Conservation (phyloP, 768 basidiomycete genomes). For the Boletales sp. region DNA sequence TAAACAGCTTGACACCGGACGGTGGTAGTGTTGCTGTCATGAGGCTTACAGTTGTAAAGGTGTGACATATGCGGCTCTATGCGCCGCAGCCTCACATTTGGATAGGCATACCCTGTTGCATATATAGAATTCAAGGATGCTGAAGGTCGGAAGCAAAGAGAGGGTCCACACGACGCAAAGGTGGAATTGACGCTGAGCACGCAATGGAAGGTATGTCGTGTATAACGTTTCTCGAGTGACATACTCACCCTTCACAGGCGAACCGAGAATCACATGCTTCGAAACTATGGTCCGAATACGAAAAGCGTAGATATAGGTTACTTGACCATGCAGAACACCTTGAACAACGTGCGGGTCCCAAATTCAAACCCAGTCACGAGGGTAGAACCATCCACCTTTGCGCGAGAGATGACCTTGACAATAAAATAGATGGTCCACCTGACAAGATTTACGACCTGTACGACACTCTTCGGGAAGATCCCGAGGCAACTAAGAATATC, state of each 20-base stretch:
- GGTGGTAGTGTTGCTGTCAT: conserved; percentile 76
- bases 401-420: not conserved
- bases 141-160: conserved; percentile 45
- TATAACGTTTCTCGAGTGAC: not conserved
- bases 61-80: conserved; percentile 19
- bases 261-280: conserved; percentile 56
- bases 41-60: conserved; percentile 71
- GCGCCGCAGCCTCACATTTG: not conserved
- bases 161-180: conserved; percentile 63
- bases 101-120: conserved; percentile 67
- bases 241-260: conserved; percentile 37
- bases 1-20: conserved; percentile 75
- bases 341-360: conserved; percentile 51
- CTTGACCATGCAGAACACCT: conserved; percentile 65
- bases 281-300: conserved; percentile 53
- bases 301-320: conserved; percentile 50
- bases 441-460: conserved; percentile 54
- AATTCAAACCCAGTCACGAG: conserved; percentile 39
- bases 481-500: conserved; percentile 39
- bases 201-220: conserved; percentile 62
- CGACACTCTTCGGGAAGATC: conserved; percentile 58
- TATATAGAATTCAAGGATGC: conserved; percentile 66
- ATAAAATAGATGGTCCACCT: conserved; percentile 28
- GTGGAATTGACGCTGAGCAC: conserved; percentile 64
- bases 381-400: conserved; percentile 27